A percentile compares a stretch with the other conserved stretches of the same genome.
These are phyloP conservation scores for Chaetomidium leptoderma DNA, from an alignment of 495 filamentous ascomycete genomes.

Conservation along the genomic window DNA sequence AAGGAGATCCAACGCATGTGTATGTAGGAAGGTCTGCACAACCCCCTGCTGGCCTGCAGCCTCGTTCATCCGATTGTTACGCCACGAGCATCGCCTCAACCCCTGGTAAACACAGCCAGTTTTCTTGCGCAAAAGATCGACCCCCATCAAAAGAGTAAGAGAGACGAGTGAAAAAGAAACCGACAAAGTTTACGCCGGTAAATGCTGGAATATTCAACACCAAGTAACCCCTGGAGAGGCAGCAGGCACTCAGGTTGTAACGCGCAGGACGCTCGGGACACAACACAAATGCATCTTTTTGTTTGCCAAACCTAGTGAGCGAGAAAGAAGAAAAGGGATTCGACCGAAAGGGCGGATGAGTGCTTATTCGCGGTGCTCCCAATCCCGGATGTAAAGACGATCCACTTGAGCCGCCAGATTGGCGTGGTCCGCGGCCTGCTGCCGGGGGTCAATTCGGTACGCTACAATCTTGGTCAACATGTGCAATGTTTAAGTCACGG, in stretches of 20 bases:
- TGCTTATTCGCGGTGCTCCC: conserved; percentile 44
- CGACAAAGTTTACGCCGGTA: conserved; percentile 21
- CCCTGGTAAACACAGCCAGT: background rate
- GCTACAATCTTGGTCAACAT: conserved; percentile 37
- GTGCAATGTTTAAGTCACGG: conserved; percentile 44
- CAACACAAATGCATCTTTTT: background rate
- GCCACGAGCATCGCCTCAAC: background rate
- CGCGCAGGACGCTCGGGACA: background rate
- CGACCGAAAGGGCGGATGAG: background rate
- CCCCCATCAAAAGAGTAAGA: background rate
- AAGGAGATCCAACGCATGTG: background rate
- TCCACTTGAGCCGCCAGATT: conserved; percentile 42
- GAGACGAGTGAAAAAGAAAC: conserved; percentile 16
- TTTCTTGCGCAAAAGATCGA: background rate
- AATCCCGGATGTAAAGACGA: conserved; percentile 48
- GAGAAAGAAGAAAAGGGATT: background rate
- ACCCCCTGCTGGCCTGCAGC: conserved; percentile 17
- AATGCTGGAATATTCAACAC: conserved; percentile 5
- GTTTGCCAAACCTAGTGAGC: background rate
- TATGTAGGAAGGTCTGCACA: background rate
- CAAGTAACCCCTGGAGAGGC: background rate
- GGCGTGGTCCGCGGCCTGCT: conserved; percentile 40
- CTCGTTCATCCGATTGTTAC: background rate
- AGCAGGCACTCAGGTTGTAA: background rate
- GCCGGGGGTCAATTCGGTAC: conserved; percentile 42